Evolutionary conservation across 2,329 filamentous ascomycete species (phyloP), one percentile per base, ranked within the genome.

Genomic region (Clonostachys chloroleuca): DNA sequence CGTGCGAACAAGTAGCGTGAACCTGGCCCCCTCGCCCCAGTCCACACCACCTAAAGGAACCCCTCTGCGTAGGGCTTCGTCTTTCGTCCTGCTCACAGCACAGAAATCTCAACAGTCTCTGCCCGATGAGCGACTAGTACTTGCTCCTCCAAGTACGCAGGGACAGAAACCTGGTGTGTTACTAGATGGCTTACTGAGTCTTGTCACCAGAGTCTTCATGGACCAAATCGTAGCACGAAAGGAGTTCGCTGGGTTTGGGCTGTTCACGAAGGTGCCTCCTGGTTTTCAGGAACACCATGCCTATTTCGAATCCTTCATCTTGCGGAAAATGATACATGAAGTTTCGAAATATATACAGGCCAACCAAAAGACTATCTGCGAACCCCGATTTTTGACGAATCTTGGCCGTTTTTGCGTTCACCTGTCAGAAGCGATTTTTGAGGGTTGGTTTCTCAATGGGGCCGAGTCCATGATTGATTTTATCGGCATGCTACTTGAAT

Each of bases 371-470:
- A 69, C 86, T 0, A 74, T 97, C 2, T 80, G 82, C 47, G 92
- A 97, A 60, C 89, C 94, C 2, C 84, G 86, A 50, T 80, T 95
- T 1, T 72, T 99, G 44, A 92, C 87, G 5, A 99, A 99, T 55
- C 75, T 99, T 59, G 85, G 87, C 1, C 82, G 91, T 12, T 87
- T 96, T 52, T 83, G 85, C 34, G 73, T 81, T 4, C 89, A 97
- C 59, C 80, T 97, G 62, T 82, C 87, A 1, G 94, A 99, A 63
- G 89, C 90, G 6, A 86, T 96, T 12, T 96, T 94, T 54, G 94
- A 97, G 66, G 94, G 94, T 14, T 96, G 92, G 89, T 97, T 97
- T 59, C 81, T 96, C 52, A 86, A 94, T 54, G 92, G 92, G 2
- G 89, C 89, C 2, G 87, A 91, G 56, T 77, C 83, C 5, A 79